Conservation (phyloP, 1,139 yeast species). For the Candida gigantensis region DNA sequence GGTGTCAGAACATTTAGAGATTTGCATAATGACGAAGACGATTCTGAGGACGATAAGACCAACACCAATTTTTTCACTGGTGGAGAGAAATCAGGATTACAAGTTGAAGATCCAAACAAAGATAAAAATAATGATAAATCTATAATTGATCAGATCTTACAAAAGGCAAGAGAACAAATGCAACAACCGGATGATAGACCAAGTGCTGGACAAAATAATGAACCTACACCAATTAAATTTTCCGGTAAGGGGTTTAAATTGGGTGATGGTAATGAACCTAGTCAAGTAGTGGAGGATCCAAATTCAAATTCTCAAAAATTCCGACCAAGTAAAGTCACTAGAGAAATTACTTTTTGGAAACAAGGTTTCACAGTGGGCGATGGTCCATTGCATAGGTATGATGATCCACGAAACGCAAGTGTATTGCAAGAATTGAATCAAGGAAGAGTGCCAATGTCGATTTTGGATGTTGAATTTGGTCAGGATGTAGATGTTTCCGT, state of each 20-base stretch:
- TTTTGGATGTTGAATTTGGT: conserved; percentile 81
- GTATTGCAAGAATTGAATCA: conserved; percentile 78
- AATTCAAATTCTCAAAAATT: conserved; percentile 18
- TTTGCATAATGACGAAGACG: conserved; percentile 44
- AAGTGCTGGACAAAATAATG: conserved; percentile 26
- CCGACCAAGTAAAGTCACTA: conserved; percentile 54
- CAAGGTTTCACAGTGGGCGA: conserved; percentile 96
- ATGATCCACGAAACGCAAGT: conserved; percentile 81
- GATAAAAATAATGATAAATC: conserved; percentile 41
- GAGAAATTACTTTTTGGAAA: conserved; percentile 91
- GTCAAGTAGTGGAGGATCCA: conserved; percentile 36
- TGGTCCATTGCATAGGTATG: conserved; percentile 81
- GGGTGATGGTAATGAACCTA: conserved; percentile 61
- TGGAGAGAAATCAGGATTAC: conserved; percentile 91
- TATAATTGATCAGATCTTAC: conserved; percentile 47
- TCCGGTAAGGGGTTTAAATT: conserved; percentile 79
- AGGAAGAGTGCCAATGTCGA: conserved; percentile 90
- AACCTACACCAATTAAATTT: conserved; percentile 31
- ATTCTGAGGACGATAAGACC: conserved; percentile 63
- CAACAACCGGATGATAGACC: conserved; percentile 47
- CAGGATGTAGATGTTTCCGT: conserved; percentile 96
- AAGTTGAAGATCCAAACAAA: conserved; percentile 87
- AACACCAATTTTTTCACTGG: conserved; percentile 86
- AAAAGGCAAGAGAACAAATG: conserved; percentile 46
- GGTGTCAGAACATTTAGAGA: conserved; percentile 52